Evolutionary conservation across 78 protist species (phyloP).

Genomic region (Parvularia atlantis): DNA sequence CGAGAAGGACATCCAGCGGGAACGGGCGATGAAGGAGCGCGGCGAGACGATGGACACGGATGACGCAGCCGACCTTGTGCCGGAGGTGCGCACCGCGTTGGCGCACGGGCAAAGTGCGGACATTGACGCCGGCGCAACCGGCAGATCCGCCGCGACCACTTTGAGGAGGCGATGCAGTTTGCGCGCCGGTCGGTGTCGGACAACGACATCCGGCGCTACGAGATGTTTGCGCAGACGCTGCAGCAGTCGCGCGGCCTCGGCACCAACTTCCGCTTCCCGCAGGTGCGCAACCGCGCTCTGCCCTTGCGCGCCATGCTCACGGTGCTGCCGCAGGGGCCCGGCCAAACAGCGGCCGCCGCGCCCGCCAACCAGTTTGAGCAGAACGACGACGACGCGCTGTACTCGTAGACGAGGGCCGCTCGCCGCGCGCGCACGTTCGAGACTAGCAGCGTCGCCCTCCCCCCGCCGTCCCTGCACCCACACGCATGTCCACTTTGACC

Average conservation of each 20-base stretch:
- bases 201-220: constrained; percentile 89
- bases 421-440: neutral
- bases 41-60: constrained; percentile 24
- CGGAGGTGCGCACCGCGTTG: too few relatives aligned
- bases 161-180: constrained; percentile 84
- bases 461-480: neutral
- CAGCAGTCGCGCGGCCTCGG: constrained; percentile 40
- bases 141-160: constrained; percentile 85
- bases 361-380: neutral
- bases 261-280: constrained; percentile 28
- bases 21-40: constrained; percentile 37
- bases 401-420: neutral
- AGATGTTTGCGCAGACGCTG: constrained; percentile 83
- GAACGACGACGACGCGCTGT: constrained; percentile 6
- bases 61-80: neutral
- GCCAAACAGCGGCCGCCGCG: neutral
- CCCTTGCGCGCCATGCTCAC: too few relatives aligned
- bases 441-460: neutral
- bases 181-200: constrained; percentile 94
- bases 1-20: constrained; percentile 47
- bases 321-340: neutral
- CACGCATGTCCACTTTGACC: neutral
- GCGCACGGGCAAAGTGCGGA: neutral
- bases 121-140: constrained; percentile 70
- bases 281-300: neutral